These are phyloP conservation scores for Claviceps sp. DNA, from an alignment of 2,329 filamentous ascomycete genomes.

Conservation along the genomic window DNA sequence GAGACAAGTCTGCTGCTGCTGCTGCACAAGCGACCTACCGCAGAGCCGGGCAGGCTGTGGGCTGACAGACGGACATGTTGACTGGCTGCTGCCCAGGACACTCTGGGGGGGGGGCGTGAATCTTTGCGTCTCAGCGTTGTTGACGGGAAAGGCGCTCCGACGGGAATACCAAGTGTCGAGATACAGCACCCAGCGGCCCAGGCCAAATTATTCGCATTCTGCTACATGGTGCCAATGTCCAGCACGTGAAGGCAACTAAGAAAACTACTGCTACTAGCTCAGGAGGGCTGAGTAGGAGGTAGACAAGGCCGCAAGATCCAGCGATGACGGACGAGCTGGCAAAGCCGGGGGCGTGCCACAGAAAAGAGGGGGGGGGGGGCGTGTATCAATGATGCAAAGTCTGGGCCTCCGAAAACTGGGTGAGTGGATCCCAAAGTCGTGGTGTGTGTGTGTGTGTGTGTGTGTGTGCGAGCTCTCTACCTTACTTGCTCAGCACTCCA, in stretches of 20 bases:
- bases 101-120: not conserved
- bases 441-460: slow-evolving; percentile 1
- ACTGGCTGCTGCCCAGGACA: not conserved
- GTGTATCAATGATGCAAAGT: not conserved
- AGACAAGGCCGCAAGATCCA: slow-evolving; percentile 8
- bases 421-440: slow-evolving; percentile 2
- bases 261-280: slow-evolving; percentile 18
- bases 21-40: not conserved
- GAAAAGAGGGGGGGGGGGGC: not conserved
- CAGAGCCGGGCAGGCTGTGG: not conserved
- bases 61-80: not conserved
- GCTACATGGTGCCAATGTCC: not conserved
- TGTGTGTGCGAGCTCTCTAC: not conserved
- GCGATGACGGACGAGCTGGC: slow-evolving; percentile 6
- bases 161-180: slow-evolving; percentile 17
- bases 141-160: slow-evolving; percentile 6
- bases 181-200: not conserved
- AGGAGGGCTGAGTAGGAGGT: slow-evolving; percentile 23
- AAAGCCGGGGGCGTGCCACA: slow-evolving; percentile 1
- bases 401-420: not conserved
- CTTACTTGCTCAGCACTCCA: not conserved
- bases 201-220: not conserved
- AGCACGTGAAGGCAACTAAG: slow-evolving; percentile 5
- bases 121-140: slow-evolving; percentile 3
- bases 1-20: not conserved